These are phyloP conservation scores for Pontederia crassipes DNA, from an alignment of 176 grass and related monocot species.

Conservation along the genomic window DNA sequence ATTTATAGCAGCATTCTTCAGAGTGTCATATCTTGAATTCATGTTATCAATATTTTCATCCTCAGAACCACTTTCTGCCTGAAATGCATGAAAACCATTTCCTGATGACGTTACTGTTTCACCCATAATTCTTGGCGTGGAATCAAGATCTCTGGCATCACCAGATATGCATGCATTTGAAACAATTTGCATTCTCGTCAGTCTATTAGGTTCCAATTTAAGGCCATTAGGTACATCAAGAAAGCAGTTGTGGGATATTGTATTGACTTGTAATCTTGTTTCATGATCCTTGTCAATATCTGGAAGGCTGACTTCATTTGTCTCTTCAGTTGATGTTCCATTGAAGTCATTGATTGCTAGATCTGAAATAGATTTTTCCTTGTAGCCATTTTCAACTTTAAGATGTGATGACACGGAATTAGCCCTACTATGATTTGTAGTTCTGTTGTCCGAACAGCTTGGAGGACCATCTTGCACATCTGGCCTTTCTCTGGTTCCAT, in stretches of 20 bases:
- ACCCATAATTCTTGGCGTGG: slow-evolving; percentile 13
- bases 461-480: slow-evolving; percentile 25
- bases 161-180: slow-evolving; percentile 13
- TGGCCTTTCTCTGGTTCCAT: slow-evolving; percentile 38
- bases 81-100: slow-evolving; percentile 12
- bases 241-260: slow-evolving; percentile 15
- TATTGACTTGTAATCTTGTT: slow-evolving; percentile 22
- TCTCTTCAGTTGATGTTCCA: slow-evolving; percentile 33
- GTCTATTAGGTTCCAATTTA: neutral
- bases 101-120: slow-evolving; percentile 14
- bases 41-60: slow-evolving; percentile 17
- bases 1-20: slow-evolving; percentile 1
- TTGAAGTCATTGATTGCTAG: slow-evolving; percentile 12
- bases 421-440: neutral
- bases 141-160: slow-evolving; percentile 19
- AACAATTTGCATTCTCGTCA: slow-evolving; percentile 10
- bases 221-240: neutral
- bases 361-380: slow-evolving; percentile 17
- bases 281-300: slow-evolving; percentile 15
- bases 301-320: slow-evolving; percentile 44
- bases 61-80: slow-evolving; percentile 20
- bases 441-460: neutral
- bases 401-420: slow-evolving; percentile 16
- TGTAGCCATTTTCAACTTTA: slow-evolving; percentile 19
- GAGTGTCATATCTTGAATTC: neutral